phyloP scores from a whole-genome alignment of 129 eudicot genomes.

The sunflower (Helianthus annuus) region HanXRQr2.0-SUNRISE NC_035449.2:192069641-192070140 shows the following conservation, averaged over 20 bases:
- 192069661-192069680: too few relatives aligned
- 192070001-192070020: not conserved
- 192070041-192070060: conserved; percentile 9
- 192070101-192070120: conserved; percentile 76
- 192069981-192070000: not conserved
- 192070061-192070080: conserved; percentile 58
- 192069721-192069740: not conserved
- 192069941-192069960: not conserved
- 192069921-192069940: not conserved
- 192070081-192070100: conserved; percentile 74
- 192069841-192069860: too few relatives aligned
- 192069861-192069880: not conserved
- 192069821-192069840: too few relatives aligned
- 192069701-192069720: not conserved
- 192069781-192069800: too few relatives aligned
- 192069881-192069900: not conserved
- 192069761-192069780: too few relatives aligned
- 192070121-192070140: conserved; percentile 92
- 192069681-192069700: too few relatives aligned
- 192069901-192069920: too few relatives aligned
- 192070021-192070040: too few relatives aligned
- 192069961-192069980: not conserved
- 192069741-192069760: too few relatives aligned
- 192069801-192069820: too few relatives aligned
- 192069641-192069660: too few relatives aligned